A percentile compares a stretch with the other conserved stretches of the same genome.
These are phyloP conservation scores for Acacia confusa DNA, from an alignment of 306 rosid genomes.

Conservation along the genomic window DNA sequence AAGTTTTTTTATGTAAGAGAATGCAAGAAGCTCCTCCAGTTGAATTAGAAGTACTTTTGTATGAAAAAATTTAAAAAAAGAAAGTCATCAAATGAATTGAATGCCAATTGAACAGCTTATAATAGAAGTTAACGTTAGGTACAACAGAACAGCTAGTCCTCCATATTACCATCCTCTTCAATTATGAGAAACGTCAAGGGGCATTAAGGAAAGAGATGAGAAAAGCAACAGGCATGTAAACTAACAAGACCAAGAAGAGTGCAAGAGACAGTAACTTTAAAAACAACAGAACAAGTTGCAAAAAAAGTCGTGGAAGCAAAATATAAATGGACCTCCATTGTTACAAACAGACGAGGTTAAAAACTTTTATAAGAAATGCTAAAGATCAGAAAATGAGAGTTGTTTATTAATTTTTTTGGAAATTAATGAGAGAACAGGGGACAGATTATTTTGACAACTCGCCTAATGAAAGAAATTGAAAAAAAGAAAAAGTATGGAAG, in stretches of 20 bases:
- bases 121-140: conserved; percentile 1
- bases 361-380: background rate
- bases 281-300: background rate
- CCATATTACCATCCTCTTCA: conserved; percentile 6
- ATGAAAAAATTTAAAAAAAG: background rate
- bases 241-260: background rate
- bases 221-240: background rate
- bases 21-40: conserved; percentile 14
- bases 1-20: conserved; percentile 22
- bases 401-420: background rate
- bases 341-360: background rate
- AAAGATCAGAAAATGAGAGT: background rate
- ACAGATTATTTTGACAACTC: background rate
- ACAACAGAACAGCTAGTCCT: conserved; percentile 8
- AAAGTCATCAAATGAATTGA: conserved; percentile 8
- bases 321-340: background rate
- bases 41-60: background rate
- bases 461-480: background rate
- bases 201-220: background rate
- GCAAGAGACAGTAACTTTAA: background rate
- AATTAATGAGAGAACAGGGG: background rate
- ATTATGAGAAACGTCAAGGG: conserved; percentile 3
- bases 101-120: conserved; percentile 11
- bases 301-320: background rate
- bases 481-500: background rate